phyloP scores from a whole-genome alignment of 129 eudicot species.

The Helianthus annuus region DNA sequence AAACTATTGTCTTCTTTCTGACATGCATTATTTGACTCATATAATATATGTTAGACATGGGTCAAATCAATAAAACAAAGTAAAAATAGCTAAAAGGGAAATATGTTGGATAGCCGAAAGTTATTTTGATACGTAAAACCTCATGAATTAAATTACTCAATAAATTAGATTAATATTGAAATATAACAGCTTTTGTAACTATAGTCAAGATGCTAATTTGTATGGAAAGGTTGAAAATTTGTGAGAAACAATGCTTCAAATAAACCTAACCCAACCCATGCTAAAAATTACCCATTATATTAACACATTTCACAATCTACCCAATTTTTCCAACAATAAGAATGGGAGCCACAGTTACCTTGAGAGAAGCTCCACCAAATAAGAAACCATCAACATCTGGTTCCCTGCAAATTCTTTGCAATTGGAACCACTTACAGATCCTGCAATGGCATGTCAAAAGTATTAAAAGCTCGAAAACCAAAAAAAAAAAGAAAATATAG shows the following conservation, averaged over 20 bases:
- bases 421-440: conserved; percentile 88
- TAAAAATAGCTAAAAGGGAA: not conserved
- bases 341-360: conserved; percentile 42
- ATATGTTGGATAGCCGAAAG: not conserved
- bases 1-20: too few relatives aligned
- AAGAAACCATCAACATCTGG: conserved; percentile 96
- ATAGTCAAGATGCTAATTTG: not conserved
- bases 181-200: not conserved
- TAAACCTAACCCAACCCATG: not conserved
- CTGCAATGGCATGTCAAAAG: conserved; percentile 34
- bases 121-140: not conserved
- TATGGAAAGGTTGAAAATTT: not conserved
- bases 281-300: not conserved
- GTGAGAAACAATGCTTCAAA: not conserved
- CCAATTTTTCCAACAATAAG: not conserved
- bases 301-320: not conserved
- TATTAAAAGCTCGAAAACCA: not conserved
- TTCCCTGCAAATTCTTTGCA: conserved; percentile 83
- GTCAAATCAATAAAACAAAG: not conserved
- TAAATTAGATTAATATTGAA: not conserved
- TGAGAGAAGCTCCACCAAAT: conserved; percentile 97
- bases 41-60: not conserved
- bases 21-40: not conserved
- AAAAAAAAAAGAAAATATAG: not conserved
- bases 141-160: not conserved